Evolutionary conservation across 2,329 filamentous ascomycete genomes (phyloP), one percentile per base, ranked within the genome.

Genomic region (Thielaviopsis musarum): DNA sequence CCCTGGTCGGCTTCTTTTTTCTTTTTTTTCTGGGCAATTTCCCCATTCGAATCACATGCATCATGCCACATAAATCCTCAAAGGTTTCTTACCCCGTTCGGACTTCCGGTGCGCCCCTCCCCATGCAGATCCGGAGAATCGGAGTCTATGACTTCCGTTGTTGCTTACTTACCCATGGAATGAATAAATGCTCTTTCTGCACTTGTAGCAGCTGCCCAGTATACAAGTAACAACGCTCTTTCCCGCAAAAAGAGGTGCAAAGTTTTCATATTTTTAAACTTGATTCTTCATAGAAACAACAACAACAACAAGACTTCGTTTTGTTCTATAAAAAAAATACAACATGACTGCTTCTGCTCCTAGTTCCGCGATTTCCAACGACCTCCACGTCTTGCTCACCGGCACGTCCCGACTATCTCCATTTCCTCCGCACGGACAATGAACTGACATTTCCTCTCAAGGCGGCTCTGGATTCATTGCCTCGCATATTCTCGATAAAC

Each of bases 401-500:
- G 56, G 59, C 58, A 58, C 21, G 28, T 26, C 12, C 15, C 52
- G 4, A 24, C 5, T 17, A 15, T 10, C 51, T 9, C 9, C 24
- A 19, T 52, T 24, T 24, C 19, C 17, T 21, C 10, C 10, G 15
- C 19, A 13, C 21, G 7, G 10, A n/a, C 12, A 26, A 26, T 51
- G 15, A 9, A 2, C 24, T n/a, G 28, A 24, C 10, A 5, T n/a
- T 17, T 5, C 22, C 24, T 9, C 4, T 41, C 5, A 56, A 75
- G 77, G 77, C 24, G 77, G 75, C 1, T 76, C 71, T 24, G 77
- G 77, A 52, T 80, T 80, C 66, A 78, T 80, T 56, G 77, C 77
- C 28, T 76, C 76, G 1, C 77, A 80, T 59, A 67, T 79, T 38
- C 70, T 80, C 5, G 74, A 78, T 57, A 66, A 68, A 15, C 68